Conservation (phyloP, 73 alveolate species). For the Paramecium octaurelia region DNA sequence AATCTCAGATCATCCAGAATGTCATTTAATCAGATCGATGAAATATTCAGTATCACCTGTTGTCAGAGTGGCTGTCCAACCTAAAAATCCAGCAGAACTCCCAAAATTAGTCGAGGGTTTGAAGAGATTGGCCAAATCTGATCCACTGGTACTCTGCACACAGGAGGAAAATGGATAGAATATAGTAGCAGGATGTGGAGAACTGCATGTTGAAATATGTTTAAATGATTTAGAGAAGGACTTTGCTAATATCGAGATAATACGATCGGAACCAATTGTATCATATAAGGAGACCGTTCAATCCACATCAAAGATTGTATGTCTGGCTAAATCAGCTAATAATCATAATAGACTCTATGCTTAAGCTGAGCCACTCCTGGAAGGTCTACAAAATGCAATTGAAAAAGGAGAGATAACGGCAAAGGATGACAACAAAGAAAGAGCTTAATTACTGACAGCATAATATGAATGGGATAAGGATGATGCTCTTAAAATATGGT, state of each 20-base stretch:
- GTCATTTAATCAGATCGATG: conserved; percentile 63
- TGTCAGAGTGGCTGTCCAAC: conserved; percentile 87
- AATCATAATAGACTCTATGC: conserved; percentile 96
- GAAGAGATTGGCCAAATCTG: conserved; percentile 95
- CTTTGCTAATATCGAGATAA: conserved; percentile 92
- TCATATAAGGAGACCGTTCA: conserved; percentile 97
- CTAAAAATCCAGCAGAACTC: conserved; percentile 93
- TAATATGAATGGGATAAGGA: conserved; percentile 85
- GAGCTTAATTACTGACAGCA: conserved; percentile 87
- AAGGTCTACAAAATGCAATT: conserved; percentile 87
- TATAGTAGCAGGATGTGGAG: conserved; percentile 98
- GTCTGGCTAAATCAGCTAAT: conserved; percentile 98
- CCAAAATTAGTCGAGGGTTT: conserved; percentile 98
- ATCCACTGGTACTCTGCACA: conserved; percentile 93
- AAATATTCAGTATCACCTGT: conserved; percentile 73
- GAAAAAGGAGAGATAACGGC: conserved; percentile 70
- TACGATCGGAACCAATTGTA: conserved; percentile 96
- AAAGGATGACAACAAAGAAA: conserved; percentile 88
- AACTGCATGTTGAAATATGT: conserved; percentile 97
- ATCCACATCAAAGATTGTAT: conserved; percentile 72
- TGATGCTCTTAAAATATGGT: conserved; percentile 84
- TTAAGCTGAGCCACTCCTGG: conserved; percentile 90
- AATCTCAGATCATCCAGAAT: conserved; percentile 60
- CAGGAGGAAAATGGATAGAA: conserved; percentile 91
- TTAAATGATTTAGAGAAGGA: conserved; percentile 95